Conservation (phyloP, 768 basidiomycete species). For the Podaxis rugospora region DNA sequence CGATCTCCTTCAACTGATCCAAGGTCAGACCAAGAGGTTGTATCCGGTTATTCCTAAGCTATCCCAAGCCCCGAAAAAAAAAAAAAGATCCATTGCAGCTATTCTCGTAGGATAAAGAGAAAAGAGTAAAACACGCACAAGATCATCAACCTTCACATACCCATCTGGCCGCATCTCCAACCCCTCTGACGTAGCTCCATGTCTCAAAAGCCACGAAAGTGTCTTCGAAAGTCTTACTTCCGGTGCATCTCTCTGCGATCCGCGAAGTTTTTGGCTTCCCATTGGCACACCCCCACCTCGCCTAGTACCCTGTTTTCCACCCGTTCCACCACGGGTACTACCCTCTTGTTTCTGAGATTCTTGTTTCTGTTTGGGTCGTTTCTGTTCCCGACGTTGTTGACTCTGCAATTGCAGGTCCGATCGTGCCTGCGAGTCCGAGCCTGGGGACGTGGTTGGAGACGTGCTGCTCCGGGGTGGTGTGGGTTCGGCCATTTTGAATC, state of each 20-base stretch:
- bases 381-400: not conserved
- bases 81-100: not conserved
- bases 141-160: constrained; percentile 74
- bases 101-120: not conserved
- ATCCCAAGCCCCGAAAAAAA: not conserved
- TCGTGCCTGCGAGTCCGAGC: no score
- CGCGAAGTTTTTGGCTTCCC: constrained; percentile 42
- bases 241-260: constrained; percentile 57
- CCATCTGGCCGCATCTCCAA: constrained; percentile 80
- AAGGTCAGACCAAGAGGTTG: constrained; percentile 58
- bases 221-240: constrained; percentile 80
- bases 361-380: not conserved
- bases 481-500: not conserved
- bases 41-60: constrained; percentile 39
- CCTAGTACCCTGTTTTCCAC: not conserved
- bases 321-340: not conserved
- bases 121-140: constrained; percentile 49
- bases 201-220: constrained; percentile 80
- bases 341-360: not conserved
- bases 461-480: not conserved
- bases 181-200: constrained; percentile 77
- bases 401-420: not conserved
- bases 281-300: constrained; percentile 4
- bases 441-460: not conserved
- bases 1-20: constrained; percentile 52